Base-by-base conservation (phyloP, 1,139 yeast genomes). In the Lodderomyces beijingensis region DNA sequence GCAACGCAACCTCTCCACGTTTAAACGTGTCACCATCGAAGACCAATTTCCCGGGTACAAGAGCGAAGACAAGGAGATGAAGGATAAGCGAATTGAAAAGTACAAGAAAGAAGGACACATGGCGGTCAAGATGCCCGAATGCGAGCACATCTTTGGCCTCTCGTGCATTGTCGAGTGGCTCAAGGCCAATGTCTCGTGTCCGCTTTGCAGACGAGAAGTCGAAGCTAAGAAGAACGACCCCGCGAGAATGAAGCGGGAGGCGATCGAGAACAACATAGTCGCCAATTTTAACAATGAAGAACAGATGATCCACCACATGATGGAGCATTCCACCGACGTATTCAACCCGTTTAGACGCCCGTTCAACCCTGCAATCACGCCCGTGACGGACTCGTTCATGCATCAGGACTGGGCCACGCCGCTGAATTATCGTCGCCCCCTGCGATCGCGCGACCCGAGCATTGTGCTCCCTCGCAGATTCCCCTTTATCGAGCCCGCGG, bases 121-220 rank as follows among this genome's bases (percentile, higher is more conserved):
- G 1, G 65, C 72, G 0, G 73, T 65, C n/a, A 53, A 56, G 30
- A 65, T 67, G 65, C 72, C 73, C 2, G 52, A 51, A 31, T 67
- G 74, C 43, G 53, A 56, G 10, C 74, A 67, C 43, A 44, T 65
- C 0, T 67, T 67, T 42, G 74, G 74, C 6, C 55, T 57, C 38
- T 46, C 62, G 7, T 67, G 74, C 44, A 62, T 67, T 17, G 50
- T 64, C 3, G 72, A 65, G 38, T 67, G 74, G 74, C 47, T 67
- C 23, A 57, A 58, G 39, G 47, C 50, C 26, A 59, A 64, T 42
- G 69, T 62, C 4, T 63, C 66, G 41, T 67, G 74, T 45, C 74
- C 74, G 7, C 50, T 67, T 30, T 67, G 74, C 37, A 51, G 74
- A n/a, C 57, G 61, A 40, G 70, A 66, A 42, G 71, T 67, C 14